Base-by-base conservation (phyloP, 805 yeast species). In the Teunomyces aglyptinius region DNA sequence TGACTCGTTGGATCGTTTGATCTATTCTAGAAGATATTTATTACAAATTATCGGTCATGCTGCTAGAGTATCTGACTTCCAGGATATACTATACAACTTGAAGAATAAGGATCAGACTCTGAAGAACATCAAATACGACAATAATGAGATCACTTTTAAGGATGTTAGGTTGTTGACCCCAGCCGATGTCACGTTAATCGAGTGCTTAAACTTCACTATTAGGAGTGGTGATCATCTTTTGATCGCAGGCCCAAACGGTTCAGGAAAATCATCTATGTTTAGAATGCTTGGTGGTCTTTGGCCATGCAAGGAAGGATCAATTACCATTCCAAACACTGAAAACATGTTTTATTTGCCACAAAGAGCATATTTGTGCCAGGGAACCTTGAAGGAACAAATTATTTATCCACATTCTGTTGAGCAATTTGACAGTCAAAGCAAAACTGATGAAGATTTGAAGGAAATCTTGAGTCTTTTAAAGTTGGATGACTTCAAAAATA, bases 161-260 rank as follows among this genome's bases (percentile, higher is more conserved):
- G 66, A 84, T 38, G 87, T 91, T 12, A 89, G 91, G n/a, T 74
- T 91, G 44, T 77, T 86, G 1, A 89, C 97, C 1, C 98, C 98
- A 0, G 83, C 85, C 3, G 85, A 89, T 46, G 91, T 87, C 38
- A 76, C 83, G 0, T 72, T 91, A 39, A 83, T 87, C 18, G 73
- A 79, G 38, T 77, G 80, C 32, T 73, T 91, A 55, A 73, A 80
- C 22, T 90, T 91, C 64, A 77, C 83, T 43, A 79, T 91, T 45
- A 79, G 84, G 51, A 85, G 81, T 28, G 97, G 97, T 29, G 84
- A 90, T 43, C 94, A 91, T 65, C 71, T 91, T 43, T 74, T 91
- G 44, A 90, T 91, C 61, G 90, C 92, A 7, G 98, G 98, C 0
- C 97, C 97, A 11, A 91, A 91, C 60, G 98, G 98, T 1, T 87